A percentile compares a stretch with the other conserved stretches of the same genome.
These are phyloP conservation scores for Platismatia glauca DNA, from an alignment of 495 filamentous ascomycete species.

Conservation along the genomic window DNA sequence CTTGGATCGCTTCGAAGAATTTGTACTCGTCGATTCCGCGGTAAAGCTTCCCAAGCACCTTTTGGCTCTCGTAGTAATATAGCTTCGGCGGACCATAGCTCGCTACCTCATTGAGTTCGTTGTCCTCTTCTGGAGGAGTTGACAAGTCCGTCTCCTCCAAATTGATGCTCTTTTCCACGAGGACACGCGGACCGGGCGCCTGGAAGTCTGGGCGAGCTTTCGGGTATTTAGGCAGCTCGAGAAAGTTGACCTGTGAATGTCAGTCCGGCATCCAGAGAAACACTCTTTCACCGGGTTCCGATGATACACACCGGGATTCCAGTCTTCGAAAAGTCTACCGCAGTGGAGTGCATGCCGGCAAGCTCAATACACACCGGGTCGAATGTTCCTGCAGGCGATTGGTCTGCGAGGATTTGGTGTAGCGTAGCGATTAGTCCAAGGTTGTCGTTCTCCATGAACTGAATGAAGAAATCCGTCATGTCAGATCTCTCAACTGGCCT, in stretches of 20 bases:
- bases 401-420: constrained; percentile 63
- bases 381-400: constrained; percentile 43
- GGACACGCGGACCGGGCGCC: constrained; percentile 53
- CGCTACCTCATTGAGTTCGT: constrained; percentile 47
- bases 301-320: constrained; percentile 51
- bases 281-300: not conserved
- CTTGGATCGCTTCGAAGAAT: constrained; percentile 52
- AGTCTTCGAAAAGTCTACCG: constrained; percentile 78
- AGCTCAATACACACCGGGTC: constrained; percentile 51
- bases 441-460: constrained; percentile 70
- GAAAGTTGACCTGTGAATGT: constrained; percentile 34
- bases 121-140: constrained; percentile 30
- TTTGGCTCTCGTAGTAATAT: constrained; percentile 57
- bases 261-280: not conserved
- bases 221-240: constrained; percentile 34
- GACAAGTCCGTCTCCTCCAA: constrained; percentile 31
- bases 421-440: constrained; percentile 59
- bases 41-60: constrained; percentile 65
- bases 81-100: constrained; percentile 26
- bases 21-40: constrained; percentile 62
- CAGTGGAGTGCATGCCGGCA: constrained; percentile 62
- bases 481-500: constrained; percentile 46
- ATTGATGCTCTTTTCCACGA: constrained; percentile 38
- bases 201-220: constrained; percentile 52
- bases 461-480: constrained; percentile 68